These are phyloP conservation scores for Boletus subcaerulescens DNA, from an alignment of 768 basidiomycete species.

Conservation along the genomic window DNA sequence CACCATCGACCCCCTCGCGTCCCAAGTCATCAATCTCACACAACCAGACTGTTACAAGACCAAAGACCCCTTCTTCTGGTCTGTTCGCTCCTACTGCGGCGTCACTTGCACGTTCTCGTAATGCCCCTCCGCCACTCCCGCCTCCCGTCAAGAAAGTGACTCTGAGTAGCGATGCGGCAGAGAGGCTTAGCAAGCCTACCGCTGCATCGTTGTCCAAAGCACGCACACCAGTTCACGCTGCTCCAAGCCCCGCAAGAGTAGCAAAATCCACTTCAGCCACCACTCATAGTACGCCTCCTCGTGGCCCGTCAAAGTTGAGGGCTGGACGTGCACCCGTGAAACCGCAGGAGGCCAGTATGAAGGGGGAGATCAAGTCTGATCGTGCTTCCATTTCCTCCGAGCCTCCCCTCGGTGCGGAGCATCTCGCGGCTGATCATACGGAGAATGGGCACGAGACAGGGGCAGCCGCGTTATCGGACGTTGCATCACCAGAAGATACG, in stretches of 20 bases:
- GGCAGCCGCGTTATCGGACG: constrained; percentile 8
- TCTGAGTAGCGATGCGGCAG: constrained; percentile 50
- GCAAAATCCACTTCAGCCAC: constrained; percentile 31
- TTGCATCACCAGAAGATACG: constrained; percentile 18
- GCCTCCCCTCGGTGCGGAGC: constrained; percentile 18
- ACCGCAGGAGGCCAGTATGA: constrained; percentile 20
- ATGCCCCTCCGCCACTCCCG: constrained; percentile 44
- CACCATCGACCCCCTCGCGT: constrained; percentile 32
- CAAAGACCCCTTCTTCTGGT: constrained; percentile 64
- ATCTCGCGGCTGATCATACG: constrained; percentile 14
- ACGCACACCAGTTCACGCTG: constrained; percentile 32
- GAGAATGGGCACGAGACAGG: constrained; percentile 29
- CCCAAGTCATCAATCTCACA: constrained; percentile 36
- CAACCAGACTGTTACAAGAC: constrained; percentile 29
- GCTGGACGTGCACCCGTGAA: constrained; percentile 27
- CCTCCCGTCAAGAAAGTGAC: constrained; percentile 54
- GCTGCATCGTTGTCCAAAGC: constrained; percentile 70
- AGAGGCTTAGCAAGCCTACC: constrained; percentile 79
- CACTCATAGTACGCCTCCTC: constrained; percentile 25
- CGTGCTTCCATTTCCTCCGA: constrained; percentile 28
- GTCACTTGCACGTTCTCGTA: constrained; percentile 69
- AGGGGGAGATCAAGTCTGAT: constrained; percentile 14
- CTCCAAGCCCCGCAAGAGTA: constrained; percentile 23
- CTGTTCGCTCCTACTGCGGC: constrained; percentile 83
- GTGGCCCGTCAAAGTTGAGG: constrained; percentile 29